Evolutionary conservation across 139 green algal species (phyloP).

Genomic region (Pseudopediastrum boryanum): DNA sequence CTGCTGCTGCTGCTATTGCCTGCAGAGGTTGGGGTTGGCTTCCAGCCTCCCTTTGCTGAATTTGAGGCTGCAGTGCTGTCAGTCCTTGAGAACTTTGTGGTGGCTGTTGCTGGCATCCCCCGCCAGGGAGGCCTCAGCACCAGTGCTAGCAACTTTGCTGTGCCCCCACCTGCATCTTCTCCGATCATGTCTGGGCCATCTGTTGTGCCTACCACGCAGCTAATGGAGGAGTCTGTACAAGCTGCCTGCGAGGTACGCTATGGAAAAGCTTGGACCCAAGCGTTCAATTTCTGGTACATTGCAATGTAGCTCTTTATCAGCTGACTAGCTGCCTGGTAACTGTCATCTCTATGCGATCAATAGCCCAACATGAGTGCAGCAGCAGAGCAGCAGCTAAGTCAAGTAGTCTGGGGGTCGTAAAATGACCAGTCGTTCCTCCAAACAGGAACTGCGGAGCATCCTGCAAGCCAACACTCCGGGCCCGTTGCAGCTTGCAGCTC

Average conservation of each 20-base stretch:
- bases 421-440: too few relatives aligned
- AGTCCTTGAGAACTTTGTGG: conserved; percentile 55
- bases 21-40: too few relatives aligned
- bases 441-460: conserved; percentile 49
- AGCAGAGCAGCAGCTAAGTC: too few relatives aligned
- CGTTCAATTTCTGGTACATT: too few relatives aligned
- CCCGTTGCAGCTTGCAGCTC: conserved; percentile 50
- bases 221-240: conserved; percentile 48
- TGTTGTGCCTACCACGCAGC: conserved; percentile 49
- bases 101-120: conserved; percentile 56
- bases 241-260: conserved; percentile 2
- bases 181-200: too few relatives aligned
- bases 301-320: too few relatives aligned
- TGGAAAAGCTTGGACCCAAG: too few relatives aligned
- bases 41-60: conserved; percentile 62
- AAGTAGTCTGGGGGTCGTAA: too few relatives aligned
- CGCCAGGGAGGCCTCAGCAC: conserved; percentile 27
- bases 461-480: conserved; percentile 53
- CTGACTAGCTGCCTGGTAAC: too few relatives aligned
- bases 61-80: conserved; percentile 55
- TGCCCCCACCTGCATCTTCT: not conserved
- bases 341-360: too few relatives aligned
- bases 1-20: too few relatives aligned
- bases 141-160: conserved; percentile 4
- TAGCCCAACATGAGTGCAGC: too few relatives aligned